Conservation (phyloP, 495 filamentous ascomycete genomes). For the Xylaria cubensis region DNA sequence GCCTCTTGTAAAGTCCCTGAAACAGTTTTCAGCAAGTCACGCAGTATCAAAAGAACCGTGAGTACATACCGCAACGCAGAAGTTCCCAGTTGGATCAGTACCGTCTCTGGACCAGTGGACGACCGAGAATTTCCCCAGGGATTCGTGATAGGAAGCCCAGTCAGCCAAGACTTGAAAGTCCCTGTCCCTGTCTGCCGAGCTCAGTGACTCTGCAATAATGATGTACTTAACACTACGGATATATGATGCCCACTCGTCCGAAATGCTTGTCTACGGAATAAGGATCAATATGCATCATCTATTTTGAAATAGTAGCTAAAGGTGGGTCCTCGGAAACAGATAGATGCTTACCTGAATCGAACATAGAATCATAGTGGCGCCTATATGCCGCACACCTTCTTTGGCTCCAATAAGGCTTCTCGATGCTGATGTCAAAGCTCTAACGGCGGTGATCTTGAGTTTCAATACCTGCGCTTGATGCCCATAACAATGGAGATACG, state of each 20-base stretch:
- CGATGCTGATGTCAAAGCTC: slow-evolving; percentile 34
- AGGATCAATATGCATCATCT: not conserved
- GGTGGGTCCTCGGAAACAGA: not conserved
- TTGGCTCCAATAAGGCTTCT: slow-evolving; percentile 20
- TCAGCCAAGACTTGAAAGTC: slow-evolving; percentile 40
- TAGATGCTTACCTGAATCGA: not conserved
- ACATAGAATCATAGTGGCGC: slow-evolving; percentile 46
- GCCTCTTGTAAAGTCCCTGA: not conserved
- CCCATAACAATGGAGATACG: slow-evolving; percentile 39
- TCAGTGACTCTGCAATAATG: slow-evolving; percentile 28
- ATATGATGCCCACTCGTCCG: slow-evolving; percentile 36
- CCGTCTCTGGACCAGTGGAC: not conserved
- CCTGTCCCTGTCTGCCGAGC: not conserved
- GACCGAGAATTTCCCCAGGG: not conserved
- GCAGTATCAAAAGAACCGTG: not conserved
- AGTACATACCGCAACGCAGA: not conserved
- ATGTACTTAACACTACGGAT: slow-evolving; percentile 38
- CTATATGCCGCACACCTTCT: slow-evolving; percentile 44
- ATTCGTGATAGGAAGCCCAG: slow-evolving; percentile 48
- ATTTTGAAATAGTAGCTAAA: not conserved
- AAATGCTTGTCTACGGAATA: slow-evolving; percentile 32
- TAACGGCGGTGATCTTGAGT: slow-evolving; percentile 35
- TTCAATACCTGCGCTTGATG: slow-evolving; percentile 38
- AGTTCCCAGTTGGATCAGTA: not conserved
- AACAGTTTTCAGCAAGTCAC: not conserved